Evolutionary conservation across 2,329 filamentous ascomycete genomes (phyloP).

Genomic region (Fusarium domesticum): DNA sequence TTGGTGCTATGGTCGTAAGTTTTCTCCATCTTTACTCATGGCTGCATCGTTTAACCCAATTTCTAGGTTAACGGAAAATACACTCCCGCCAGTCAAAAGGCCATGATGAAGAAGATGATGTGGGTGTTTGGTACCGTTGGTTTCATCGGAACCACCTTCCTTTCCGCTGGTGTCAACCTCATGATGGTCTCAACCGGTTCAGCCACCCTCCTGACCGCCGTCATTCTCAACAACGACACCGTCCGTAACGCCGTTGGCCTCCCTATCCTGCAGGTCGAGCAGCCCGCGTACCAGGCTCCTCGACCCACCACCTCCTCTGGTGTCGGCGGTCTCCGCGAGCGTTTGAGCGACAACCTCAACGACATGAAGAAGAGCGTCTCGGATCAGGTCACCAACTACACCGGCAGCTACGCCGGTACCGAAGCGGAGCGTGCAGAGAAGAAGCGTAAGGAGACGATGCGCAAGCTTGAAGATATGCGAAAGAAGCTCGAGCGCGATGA

Average conservation of each 20-base stretch:
- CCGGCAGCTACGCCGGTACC: constrained; percentile 33
- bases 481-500: constrained; percentile 37
- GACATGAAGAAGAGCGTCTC: constrained; percentile 40
- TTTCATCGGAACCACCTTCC: constrained; percentile 45
- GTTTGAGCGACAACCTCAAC: constrained; percentile 33
- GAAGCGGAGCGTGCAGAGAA: constrained; percentile 36
- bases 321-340: constrained; percentile 30
- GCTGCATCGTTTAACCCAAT: constrained; percentile 12
- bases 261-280: constrained; percentile 32
- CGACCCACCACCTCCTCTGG: constrained; percentile 23
- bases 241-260: constrained; percentile 41
- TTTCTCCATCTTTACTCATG: rapidly evolving
- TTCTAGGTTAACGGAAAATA: constrained; percentile 37
- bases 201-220: constrained; percentile 36
- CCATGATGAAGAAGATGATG: constrained; percentile 42
- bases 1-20: constrained; percentile 52
- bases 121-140: constrained; percentile 44
- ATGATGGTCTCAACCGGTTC: constrained; percentile 44
- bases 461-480: constrained; percentile 36
- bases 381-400: constrained; percentile 34
- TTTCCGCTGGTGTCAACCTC: constrained; percentile 48
- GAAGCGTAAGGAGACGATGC: constrained; percentile 34
- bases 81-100: constrained; percentile 32
- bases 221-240: constrained; percentile 37
- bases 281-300: constrained; percentile 37